Conservation (phyloP, 148 eudicot species). For the Amaranthus hypochondriacus region DNA sequence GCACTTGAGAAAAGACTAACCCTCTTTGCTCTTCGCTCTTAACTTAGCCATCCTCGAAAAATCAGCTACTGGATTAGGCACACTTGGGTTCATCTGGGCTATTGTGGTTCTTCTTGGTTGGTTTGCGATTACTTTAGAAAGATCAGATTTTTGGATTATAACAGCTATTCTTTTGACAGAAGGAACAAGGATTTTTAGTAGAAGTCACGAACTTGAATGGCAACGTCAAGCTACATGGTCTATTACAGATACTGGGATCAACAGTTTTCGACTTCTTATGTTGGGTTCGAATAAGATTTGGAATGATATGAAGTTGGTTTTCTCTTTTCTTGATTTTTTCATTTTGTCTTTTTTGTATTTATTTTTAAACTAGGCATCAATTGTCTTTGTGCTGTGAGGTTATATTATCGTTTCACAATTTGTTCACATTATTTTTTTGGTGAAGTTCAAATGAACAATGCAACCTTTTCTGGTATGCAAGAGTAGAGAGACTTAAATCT, state of each 20-base stretch:
- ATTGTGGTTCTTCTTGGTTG: slow-evolving; percentile 94
- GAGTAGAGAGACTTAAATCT: slow-evolving; percentile 40
- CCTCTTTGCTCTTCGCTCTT: slow-evolving; percentile 53
- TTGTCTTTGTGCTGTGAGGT: no score
- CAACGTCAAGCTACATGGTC: slow-evolving; percentile 96
- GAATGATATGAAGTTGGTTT: slow-evolving; percentile 29
- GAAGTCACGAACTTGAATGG: slow-evolving; percentile 95
- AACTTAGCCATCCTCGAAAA: slow-evolving; percentile 77
- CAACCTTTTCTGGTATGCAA: slow-evolving; percentile 47
- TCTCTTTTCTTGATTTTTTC: background rate
- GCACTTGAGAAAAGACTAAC: slow-evolving; percentile 82
- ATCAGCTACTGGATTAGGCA: slow-evolving; percentile 74
- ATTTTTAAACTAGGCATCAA: no score
- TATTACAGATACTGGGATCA: slow-evolving; percentile 51
- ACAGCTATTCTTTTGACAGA: slow-evolving; percentile 66
- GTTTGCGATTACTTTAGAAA: slow-evolving; percentile 73
- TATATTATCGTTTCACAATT: no score
- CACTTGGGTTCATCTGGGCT: slow-evolving; percentile 91
- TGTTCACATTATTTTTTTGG: slow-evolving; percentile 22
- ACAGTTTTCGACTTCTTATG: slow-evolving; percentile 48
- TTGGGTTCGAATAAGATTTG: slow-evolving; percentile 42
- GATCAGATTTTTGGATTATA: slow-evolving; percentile 81
- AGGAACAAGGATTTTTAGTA: slow-evolving; percentile 75
- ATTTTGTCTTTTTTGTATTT: no score
- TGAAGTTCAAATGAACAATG: slow-evolving; percentile 29